A percentile compares a stretch with the other conserved stretches of the same genome.
Conservation (phyloP, 2,329 filamentous ascomycete species). For the Fusarium chaquense region DNA sequence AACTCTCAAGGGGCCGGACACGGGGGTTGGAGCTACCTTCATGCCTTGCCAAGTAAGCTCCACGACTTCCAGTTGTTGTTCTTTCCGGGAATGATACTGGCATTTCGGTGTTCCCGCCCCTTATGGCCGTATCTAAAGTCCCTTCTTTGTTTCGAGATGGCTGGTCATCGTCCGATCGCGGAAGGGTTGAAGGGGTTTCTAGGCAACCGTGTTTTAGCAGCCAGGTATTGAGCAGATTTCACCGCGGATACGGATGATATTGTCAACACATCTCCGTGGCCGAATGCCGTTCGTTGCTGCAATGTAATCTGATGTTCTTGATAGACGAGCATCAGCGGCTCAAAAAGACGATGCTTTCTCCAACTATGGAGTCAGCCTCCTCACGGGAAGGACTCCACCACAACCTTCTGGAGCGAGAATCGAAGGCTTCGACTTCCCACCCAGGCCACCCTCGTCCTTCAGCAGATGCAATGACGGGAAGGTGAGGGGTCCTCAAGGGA, state of each 20-base stretch:
- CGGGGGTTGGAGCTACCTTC: constrained; percentile 19
- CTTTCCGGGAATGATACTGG: constrained; percentile 47
- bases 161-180: constrained; percentile 42
- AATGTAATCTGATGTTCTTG: constrained; percentile 19
- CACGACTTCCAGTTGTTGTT: constrained; percentile 23
- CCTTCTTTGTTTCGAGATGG: constrained; percentile 38
- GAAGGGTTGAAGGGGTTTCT: constrained; percentile 22
- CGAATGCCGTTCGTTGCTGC: not conserved
- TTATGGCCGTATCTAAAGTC: constrained; percentile 36
- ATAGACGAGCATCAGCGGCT: constrained; percentile 46
- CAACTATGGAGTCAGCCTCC: constrained; percentile 47
- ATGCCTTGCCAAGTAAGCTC: constrained; percentile 33
- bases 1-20: constrained; percentile 1
- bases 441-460: constrained; percentile 42
- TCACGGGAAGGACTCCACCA: constrained; percentile 48
- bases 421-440: constrained; percentile 47
- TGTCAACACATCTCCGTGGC: not conserved
- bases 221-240: constrained; percentile 9
- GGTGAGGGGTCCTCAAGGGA: constrained; percentile 47
- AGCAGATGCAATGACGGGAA: constrained; percentile 48
- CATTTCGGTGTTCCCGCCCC: constrained; percentile 48
- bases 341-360: constrained; percentile 43
- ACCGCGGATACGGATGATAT: not conserved
- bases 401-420: constrained; percentile 49
- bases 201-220: constrained; percentile 21